phyloP scores from a whole-genome alignment of 768 basidiomycete genomes.

The Omphalotus guepiniiformis region DNA sequence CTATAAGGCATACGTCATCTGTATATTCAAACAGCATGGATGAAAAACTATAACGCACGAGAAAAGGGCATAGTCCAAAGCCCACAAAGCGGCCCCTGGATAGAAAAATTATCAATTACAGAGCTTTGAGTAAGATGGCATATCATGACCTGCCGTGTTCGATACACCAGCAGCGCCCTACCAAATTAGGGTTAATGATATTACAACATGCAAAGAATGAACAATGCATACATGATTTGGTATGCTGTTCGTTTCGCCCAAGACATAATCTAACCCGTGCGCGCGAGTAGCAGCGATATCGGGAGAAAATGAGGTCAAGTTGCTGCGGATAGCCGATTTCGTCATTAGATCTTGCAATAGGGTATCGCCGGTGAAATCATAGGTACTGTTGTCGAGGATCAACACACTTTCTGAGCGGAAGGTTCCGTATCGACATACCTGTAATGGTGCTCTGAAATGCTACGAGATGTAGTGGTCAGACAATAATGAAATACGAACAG shows the following conservation, averaged over 20 bases:
- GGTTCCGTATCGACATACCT: conserved; percentile 21
- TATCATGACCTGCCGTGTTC: conserved; percentile 1
- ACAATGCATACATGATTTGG: conserved; percentile 29
- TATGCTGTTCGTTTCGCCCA: conserved; percentile 63
- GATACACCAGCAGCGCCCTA: conserved; percentile 11
- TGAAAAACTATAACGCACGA: conserved; percentile 29
- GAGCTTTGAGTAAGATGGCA: conserved; percentile 29
- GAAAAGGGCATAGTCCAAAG: conserved; percentile 59
- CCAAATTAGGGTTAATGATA: conserved; percentile 9
- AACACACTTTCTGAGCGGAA: neutral
- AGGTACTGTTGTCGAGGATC: neutral
- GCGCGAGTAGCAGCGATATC: conserved; percentile 50
- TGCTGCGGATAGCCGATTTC: conserved; percentile 53
- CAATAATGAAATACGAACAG: neutral
- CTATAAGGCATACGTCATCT: neutral
- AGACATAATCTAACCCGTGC: conserved; percentile 50
- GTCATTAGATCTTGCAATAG: conserved; percentile 45
- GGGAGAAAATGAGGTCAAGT: conserved; percentile 44
- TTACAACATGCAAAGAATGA: neutral
- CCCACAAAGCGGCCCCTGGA: conserved; percentile 67
- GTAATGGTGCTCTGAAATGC: conserved; percentile 46
- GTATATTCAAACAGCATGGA: conserved; percentile 1
- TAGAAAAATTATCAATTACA: no score
- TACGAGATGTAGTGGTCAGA: conserved; percentile 7
- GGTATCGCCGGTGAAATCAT: neutral